Evolutionary conservation across 2,329 filamentous ascomycete species (phyloP), one percentile per base, ranked within the genome.

Genomic region (Aspergillus udagawae): DNA sequence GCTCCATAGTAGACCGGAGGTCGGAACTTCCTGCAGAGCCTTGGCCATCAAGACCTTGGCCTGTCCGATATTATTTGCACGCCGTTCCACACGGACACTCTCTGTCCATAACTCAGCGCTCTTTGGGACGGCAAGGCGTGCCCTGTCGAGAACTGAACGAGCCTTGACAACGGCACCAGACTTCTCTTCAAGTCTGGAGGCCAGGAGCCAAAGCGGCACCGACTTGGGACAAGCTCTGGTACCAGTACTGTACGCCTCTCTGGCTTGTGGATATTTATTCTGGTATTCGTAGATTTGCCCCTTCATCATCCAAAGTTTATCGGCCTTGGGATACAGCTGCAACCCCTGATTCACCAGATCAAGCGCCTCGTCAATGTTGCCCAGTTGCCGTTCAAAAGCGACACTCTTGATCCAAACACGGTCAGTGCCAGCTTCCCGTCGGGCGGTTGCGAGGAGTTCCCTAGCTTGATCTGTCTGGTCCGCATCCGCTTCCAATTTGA

Each of bases 251-350:
- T 94, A 97, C 0, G 93, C 92, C 72, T 97, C 92, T 49, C 94
- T 86, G 3, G 94, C 94, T 74, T 94, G 90, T 0, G 89, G 87
- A 14, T 89, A 78, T 76, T 91, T 92, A 65, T 84, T 87, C 49
- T 92, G 83, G 47, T 87, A 83, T 70, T 97, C 90, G 80, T 99
- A 99, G 61, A 97, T 94, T 71, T 99, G 94, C 0, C 95, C 94
- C 77, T 99, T 99, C 80, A 96, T 90, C 90, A 97, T 97, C 88
- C 93, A 97, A 25, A 99, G 82, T 76, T 97, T 97, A 53, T 91
- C 83, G 12, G 89, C 86, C 48, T 86, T 84, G 0, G 94, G 93
- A 78, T 96, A 99, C 9, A 91, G 83, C 63, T 92, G 88, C 38
- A 99, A 79, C 1, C 89, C 94, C 70, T 95, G 88, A 58, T 92